Evolutionary conservation across 2,329 filamentous ascomycete genomes (phyloP).

Genomic region (Claviceps digitariae): DNA sequence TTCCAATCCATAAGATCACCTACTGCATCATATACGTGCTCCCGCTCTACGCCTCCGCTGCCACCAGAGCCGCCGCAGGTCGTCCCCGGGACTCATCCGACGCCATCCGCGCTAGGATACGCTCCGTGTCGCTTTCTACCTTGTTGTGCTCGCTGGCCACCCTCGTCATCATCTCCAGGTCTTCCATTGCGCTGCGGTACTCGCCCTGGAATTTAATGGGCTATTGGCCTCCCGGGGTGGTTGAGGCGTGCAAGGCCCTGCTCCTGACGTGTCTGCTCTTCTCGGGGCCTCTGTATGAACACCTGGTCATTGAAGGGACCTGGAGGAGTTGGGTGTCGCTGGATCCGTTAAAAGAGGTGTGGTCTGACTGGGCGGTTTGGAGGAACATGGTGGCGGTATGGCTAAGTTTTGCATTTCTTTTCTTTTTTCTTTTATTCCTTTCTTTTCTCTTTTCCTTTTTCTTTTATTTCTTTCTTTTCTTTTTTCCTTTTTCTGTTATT

Average conservation of each 20-base stretch:
- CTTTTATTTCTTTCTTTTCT: too few relatives aligned
- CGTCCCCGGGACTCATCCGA: conserved; percentile 78
- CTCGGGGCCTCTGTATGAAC: conserved; percentile 70
- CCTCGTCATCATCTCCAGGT: conserved; percentile 41
- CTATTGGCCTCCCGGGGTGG: conserved; percentile 60
- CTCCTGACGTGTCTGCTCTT: conserved; percentile 68
- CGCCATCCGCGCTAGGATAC: conserved; percentile 76
- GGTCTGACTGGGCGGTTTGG: conserved; percentile 67
- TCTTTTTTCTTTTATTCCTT: not conserved
- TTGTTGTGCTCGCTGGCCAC: conserved; percentile 53
- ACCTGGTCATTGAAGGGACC: conserved; percentile 55
- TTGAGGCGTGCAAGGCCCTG: conserved; percentile 51
- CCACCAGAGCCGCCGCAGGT: conserved; percentile 64
- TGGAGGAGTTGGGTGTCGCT: conserved; percentile 53
- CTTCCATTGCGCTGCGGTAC: not conserved
- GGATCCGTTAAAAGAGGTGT: conserved; percentile 41
- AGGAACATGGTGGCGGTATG: conserved; percentile 76
- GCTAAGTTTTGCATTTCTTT: not conserved
- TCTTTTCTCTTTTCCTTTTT: not conserved
- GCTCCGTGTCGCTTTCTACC: conserved; percentile 66
- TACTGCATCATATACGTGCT: conserved; percentile 86
- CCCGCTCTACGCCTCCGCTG: conserved; percentile 73
- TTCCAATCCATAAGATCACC: conserved; percentile 35
- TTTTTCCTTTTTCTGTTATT: too few relatives aligned
- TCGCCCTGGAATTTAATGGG: conserved; percentile 53